These are phyloP conservation scores for Botrytis paeoniae DNA, from an alignment of 2,329 filamentous ascomycete genomes.

Conservation along the genomic window DNA sequence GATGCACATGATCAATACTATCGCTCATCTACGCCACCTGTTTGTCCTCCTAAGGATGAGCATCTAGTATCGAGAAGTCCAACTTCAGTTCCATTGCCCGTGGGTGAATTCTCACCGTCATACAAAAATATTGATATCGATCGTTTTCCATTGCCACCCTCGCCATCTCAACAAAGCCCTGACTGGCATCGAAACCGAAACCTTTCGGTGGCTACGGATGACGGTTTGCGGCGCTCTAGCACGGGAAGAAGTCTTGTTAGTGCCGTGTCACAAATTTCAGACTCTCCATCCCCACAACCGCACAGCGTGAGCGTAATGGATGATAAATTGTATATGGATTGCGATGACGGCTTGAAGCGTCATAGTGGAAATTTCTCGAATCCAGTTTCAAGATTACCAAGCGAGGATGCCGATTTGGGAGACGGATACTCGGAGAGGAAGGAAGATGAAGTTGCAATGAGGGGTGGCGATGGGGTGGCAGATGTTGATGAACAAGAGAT, in stretches of 20 bases:
- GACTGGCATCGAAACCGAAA: neutral
- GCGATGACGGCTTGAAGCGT: neutral
- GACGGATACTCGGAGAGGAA: neutral
- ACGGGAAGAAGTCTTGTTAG: conserved; percentile 50
- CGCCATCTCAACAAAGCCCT: neutral
- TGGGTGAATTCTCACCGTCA: neutral
- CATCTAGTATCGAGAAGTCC: neutral
- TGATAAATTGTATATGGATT: conserved; percentile 15
- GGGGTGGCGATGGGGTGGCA: neutral
- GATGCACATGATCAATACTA: conserved; percentile 10
- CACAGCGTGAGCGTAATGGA: conserved; percentile 5
- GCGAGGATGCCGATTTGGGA: neutral
- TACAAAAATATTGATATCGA: conserved; percentile 9
- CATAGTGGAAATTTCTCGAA: neutral
- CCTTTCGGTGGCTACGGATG: neutral
- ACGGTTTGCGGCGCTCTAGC: neutral
- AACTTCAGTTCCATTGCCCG: neutral
- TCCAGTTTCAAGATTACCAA: neutral
- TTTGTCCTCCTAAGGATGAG: conserved; percentile 20
- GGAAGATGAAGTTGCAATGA: neutral
- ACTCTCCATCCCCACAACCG: neutral
- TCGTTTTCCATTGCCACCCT: conserved; percentile 14
- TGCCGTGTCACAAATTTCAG: conserved; percentile 31
- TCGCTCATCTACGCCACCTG: conserved; percentile 25
- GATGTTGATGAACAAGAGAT: conserved; percentile 36